Conservation (phyloP, 306 rosid genomes). For the Sindora glabra region DNA sequence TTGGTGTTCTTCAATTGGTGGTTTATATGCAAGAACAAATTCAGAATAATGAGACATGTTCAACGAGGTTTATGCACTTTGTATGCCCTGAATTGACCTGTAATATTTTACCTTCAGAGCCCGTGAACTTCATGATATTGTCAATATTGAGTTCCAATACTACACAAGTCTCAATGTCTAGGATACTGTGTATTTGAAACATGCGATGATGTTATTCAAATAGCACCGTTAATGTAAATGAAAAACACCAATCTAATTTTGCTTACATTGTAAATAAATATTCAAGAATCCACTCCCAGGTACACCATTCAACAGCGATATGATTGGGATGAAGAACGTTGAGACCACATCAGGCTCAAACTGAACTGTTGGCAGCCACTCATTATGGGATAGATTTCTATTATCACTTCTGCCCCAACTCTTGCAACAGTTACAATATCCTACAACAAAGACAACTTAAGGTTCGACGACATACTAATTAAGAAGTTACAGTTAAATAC, state of each 20-base stretch:
- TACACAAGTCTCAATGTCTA: neutral
- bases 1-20: slow-evolving; percentile 90
- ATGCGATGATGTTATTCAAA: slow-evolving; percentile 5
- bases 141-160: neutral
- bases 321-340: slow-evolving; percentile 88
- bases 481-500: neutral
- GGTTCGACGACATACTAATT: neutral
- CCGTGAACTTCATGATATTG: too few relatives aligned
- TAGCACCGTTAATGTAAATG: slow-evolving; percentile 1
- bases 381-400: slow-evolving; percentile 52
- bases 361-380: slow-evolving; percentile 88
- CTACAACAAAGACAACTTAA: slow-evolving; percentile 38
- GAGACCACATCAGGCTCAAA: slow-evolving; percentile 84
- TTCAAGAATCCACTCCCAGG: slow-evolving; percentile 97
- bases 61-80: too few relatives aligned
- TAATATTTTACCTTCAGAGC: too few relatives aligned
- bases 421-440: slow-evolving; percentile 62
- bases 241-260: slow-evolving; percentile 12
- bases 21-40: slow-evolving; percentile 63
- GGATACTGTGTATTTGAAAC: neutral
- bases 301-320: slow-evolving; percentile 87
- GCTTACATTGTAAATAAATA: slow-evolving; percentile 91
- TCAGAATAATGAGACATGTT: slow-evolving; percentile 8
- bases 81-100: too few relatives aligned
- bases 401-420: slow-evolving; percentile 84